Conservation (phyloP, 2,329 filamentous ascomycete genomes). For the Fusarium sp. region DNA sequence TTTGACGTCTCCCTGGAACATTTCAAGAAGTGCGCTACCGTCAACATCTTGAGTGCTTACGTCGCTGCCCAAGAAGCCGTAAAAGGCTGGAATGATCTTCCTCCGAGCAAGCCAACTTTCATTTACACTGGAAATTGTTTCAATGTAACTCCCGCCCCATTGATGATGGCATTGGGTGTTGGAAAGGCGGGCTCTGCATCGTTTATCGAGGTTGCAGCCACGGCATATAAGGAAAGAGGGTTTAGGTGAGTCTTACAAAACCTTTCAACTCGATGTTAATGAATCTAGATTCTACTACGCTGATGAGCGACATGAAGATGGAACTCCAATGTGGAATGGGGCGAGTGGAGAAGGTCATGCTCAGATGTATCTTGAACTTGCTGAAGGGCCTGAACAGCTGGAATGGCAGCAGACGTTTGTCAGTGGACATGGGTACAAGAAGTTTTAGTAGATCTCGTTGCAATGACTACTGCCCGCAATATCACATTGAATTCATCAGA, state of each 20-base stretch:
- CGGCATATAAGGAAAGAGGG: background rate
- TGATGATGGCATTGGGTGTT: background rate
- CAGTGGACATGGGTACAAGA: constrained; percentile 14
- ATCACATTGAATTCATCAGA: no score
- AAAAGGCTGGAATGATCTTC: background rate
- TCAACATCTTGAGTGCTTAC: constrained; percentile 21
- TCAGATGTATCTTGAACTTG: constrained; percentile 15
- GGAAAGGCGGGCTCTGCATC: constrained; percentile 14
- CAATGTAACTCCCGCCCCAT: constrained; percentile 7
- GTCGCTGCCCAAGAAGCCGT: constrained; percentile 21
- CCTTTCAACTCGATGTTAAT: no score
- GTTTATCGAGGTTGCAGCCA: constrained; percentile 11
- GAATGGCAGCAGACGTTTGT: constrained; percentile 32
- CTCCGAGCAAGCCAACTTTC: background rate
- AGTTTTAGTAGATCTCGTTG: background rate
- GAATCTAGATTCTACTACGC: constrained; percentile 27
- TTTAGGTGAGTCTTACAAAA: constrained; percentile 5
- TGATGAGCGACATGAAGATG: constrained; percentile 23
- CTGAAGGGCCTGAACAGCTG: background rate
- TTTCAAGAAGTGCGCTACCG: background rate
- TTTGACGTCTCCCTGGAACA: background rate
- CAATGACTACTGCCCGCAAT: no score
- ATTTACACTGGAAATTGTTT: constrained; percentile 16
- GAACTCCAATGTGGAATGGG: constrained; percentile 11
- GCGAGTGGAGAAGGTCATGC: background rate